Evolutionary conservation across 768 basidiomycete genomes (phyloP).

Genomic region (Gloeophyllum trabeum): DNA sequence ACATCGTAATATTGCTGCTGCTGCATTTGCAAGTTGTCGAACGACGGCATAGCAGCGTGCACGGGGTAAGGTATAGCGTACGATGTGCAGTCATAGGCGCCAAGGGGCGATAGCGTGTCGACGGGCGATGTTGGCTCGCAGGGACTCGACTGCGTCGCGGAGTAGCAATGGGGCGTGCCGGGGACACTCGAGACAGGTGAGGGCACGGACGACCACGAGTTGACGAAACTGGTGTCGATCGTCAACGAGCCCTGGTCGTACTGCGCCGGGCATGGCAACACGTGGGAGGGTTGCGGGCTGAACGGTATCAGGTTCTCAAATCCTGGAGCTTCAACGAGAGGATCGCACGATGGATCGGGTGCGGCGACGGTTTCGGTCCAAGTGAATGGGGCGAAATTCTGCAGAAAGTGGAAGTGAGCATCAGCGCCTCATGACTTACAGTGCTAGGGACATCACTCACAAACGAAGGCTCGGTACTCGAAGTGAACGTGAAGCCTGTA

Average conservation of each 20-base stretch:
- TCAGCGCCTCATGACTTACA: not conserved
- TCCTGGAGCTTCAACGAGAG: conserved; percentile 7
- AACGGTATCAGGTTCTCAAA: conserved; percentile 3
- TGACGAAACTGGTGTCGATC: conserved; percentile 12
- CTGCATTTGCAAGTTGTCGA: too few species aligned
- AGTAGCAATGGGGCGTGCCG: conserved; percentile 12
- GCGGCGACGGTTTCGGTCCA: conserved; percentile 11
- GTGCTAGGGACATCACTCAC: conserved; percentile 12
- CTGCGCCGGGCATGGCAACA: not conserved
- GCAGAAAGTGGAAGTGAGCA: conserved; percentile 1
- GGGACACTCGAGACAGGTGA: conserved; percentile 16
- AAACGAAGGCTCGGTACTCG: conserved; percentile 13
- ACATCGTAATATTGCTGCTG: too few species aligned
- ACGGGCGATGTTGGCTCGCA: not conserved
- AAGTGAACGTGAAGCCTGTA: conserved; percentile 9
- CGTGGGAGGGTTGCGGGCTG: conserved; percentile 4
- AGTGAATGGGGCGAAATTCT: conserved; percentile 18
- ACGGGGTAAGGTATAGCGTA: too few species aligned
- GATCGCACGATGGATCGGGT: conserved; percentile 10
- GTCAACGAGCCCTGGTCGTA: conserved; percentile 6
- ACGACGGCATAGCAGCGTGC: too few species aligned
- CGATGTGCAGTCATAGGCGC: too few species aligned
- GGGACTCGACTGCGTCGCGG: conserved; percentile 4
- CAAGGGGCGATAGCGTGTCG: too few species aligned
- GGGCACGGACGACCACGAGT: conserved; percentile 9